phyloP scores from a whole-genome alignment of 1,284 basidiomycete genomes.

The Agroathelia rolfsii region DNA sequence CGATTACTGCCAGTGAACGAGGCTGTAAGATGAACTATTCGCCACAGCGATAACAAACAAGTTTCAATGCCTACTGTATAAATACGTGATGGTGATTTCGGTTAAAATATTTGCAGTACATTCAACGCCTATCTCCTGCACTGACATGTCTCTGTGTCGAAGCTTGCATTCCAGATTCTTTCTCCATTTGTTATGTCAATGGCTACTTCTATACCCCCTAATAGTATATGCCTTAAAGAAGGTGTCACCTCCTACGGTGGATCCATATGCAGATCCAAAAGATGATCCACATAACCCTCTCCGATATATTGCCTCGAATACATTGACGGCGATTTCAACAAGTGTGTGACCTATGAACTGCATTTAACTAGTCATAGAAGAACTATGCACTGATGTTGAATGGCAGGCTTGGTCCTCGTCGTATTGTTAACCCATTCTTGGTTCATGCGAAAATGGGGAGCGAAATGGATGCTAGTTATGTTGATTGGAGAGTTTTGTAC shows the following conservation, averaged over 20 bases:
- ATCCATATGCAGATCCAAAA: constrained; percentile 42
- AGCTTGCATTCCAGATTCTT: no score
- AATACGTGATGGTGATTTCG: no score
- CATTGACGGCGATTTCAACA: constrained; percentile 44
- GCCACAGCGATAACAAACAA: no score
- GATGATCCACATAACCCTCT: constrained; percentile 47
- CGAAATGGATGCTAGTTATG: constrained; percentile 55
- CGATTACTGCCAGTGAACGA: no score
- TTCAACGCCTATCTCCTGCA: no score
- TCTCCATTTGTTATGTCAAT: no score
- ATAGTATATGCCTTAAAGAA: no score
- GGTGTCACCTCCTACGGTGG: constrained; percentile 13
- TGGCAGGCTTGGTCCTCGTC: constrained; percentile 36
- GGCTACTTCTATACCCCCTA: no score
- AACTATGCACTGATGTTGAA: constrained; percentile 1
- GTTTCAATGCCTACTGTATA: no score
- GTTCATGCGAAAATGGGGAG: constrained; percentile 37
- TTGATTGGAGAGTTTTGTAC: constrained; percentile 54
- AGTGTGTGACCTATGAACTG: constrained; percentile 22
- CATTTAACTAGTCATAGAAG: constrained; percentile 2
- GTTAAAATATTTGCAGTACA: no score
- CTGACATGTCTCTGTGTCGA: no score
- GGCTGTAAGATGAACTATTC: no score
- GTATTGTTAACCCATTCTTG: constrained; percentile 42
- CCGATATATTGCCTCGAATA: constrained; percentile 52